Evolutionary conservation across 1,284 basidiomycete species (phyloP).

Genomic region (Fomes fomentarius): DNA sequence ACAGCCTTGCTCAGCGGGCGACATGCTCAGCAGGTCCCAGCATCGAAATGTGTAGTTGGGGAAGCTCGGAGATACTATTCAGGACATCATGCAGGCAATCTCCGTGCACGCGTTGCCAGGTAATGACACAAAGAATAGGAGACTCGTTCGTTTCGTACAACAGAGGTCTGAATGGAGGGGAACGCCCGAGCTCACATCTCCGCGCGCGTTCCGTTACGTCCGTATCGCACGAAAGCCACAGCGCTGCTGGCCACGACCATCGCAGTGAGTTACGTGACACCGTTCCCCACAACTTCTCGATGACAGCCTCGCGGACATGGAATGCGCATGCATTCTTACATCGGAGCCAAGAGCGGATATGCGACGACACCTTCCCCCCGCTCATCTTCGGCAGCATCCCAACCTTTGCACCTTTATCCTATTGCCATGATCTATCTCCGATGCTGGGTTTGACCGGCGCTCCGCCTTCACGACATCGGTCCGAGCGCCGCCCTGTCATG

Average conservation of each 20-base stretch:
- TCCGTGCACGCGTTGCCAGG: conserved; percentile 5
- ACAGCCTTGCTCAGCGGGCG: neutral
- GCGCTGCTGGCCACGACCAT: neutral
- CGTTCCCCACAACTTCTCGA: conserved; percentile 11
- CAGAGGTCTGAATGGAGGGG: neutral
- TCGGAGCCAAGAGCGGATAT: conserved; percentile 10
- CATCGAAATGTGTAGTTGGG: neutral
- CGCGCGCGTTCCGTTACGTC: conserved; percentile 13
- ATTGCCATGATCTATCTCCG: too few species aligned
- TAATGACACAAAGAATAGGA: neutral
- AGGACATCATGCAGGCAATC: neutral
- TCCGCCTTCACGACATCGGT: conserved; percentile 11
- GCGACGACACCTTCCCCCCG: conserved; percentile 5
- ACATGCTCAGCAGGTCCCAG: neutral
- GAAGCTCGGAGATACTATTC: neutral
- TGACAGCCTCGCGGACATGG: neutral
- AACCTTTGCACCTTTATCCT: too few species aligned
- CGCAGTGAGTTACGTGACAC: conserved; percentile 7
- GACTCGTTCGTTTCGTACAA: neutral
- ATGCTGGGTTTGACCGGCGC: neutral
- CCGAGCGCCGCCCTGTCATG: conserved; percentile 15
- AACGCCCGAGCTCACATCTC: neutral
- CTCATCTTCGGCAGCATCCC: neutral
- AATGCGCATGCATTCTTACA: neutral
- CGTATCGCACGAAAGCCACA: conserved; percentile 6